A percentile compares a stretch with the other conserved stretches of the same genome.
Evolutionary conservation across 139 green algal species (phyloP).

Genomic region (Volvox africanus): DNA sequence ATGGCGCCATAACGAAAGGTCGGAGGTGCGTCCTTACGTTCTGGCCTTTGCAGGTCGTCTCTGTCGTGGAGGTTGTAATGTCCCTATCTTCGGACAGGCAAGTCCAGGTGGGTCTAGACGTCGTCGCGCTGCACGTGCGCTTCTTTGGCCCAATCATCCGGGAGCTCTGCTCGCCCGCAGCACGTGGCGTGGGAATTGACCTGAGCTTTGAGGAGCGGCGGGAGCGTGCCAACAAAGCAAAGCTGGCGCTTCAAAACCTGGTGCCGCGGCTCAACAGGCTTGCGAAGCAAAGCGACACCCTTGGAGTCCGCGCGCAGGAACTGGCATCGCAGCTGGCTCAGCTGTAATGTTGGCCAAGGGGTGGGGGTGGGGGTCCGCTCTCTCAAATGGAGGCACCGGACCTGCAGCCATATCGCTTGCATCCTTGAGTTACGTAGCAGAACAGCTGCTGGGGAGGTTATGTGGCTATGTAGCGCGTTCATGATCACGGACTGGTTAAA

Average conservation of each 20-base stretch:
- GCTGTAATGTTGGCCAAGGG: neutral
- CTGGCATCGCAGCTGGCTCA: conserved; percentile 32
- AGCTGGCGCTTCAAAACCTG: conserved; percentile 60
- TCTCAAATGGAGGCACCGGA: neutral
- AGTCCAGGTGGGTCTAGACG: conserved; percentile 53
- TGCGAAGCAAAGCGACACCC: neutral
- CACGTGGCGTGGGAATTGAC: conserved; percentile 65
- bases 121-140: conserved; percentile 48
- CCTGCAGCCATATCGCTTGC: neutral
- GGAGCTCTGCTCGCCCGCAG: conserved; percentile 51
- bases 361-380: no score
- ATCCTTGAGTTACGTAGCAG: no score
- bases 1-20: no score
- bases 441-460: no score
- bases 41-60: conserved; percentile 36
- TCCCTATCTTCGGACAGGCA: conserved; percentile 51
- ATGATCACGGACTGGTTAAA: no score
- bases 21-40: neutral
- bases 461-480: no score
- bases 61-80: conserved; percentile 61
- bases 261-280: conserved; percentile 44
- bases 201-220: conserved; percentile 73
- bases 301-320: neutral
- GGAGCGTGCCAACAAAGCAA: conserved; percentile 59
- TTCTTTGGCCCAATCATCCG: conserved; percentile 66